Conservation (phyloP, 768 basidiomycete genomes). For the Pleurotus platypus region DNA sequence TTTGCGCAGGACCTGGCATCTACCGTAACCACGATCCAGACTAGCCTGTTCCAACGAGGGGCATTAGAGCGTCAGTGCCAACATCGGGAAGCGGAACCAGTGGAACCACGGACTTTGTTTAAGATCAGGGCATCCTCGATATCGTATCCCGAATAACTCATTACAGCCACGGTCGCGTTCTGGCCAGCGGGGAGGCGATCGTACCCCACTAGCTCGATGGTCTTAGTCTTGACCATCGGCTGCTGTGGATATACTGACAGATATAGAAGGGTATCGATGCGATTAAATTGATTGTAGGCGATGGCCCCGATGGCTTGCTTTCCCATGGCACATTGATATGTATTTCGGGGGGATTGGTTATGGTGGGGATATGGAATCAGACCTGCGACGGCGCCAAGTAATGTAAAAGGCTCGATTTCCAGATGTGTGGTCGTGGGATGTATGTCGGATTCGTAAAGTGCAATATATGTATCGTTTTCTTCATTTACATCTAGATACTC, state of each 20-base stretch:
- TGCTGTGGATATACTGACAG: slow-evolving; percentile 97
- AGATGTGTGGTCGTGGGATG: slow-evolving; percentile 84
- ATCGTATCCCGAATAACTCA: slow-evolving; percentile 99
- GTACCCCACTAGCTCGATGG: slow-evolving; percentile 95
- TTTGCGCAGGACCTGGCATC: slow-evolving; percentile 97
- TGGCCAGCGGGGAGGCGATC: slow-evolving; percentile 96
- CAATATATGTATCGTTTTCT: slow-evolving; percentile 96
- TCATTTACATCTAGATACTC: slow-evolving; percentile 99
- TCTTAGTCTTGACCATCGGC: slow-evolving; percentile 99
- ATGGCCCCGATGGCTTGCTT: slow-evolving; percentile 99
- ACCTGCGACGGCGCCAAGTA: slow-evolving; percentile 96
- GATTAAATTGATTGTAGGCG: slow-evolving; percentile 94
- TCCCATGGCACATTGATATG: slow-evolving; percentile 99
- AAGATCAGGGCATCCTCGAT: slow-evolving; percentile 98
- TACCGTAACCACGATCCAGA: slow-evolving; percentile 94
- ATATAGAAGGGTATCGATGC: slow-evolving; percentile 98
- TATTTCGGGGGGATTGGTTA: slow-evolving; percentile 98
- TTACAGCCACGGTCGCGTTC: slow-evolving; percentile 97
- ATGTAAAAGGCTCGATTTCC: slow-evolving; percentile 97
- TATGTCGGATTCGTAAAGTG: slow-evolving; percentile 89
- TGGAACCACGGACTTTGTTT: slow-evolving; percentile 61
- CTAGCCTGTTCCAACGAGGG: slow-evolving; percentile 58
- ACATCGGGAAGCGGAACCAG: slow-evolving; percentile 1
- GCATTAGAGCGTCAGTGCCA: not conserved
- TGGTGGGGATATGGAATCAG: slow-evolving; percentile 99